phyloP scores from a whole-genome alignment of 2,329 filamentous ascomycete species.

The Zelopaecilomyces penicillatus region DNA sequence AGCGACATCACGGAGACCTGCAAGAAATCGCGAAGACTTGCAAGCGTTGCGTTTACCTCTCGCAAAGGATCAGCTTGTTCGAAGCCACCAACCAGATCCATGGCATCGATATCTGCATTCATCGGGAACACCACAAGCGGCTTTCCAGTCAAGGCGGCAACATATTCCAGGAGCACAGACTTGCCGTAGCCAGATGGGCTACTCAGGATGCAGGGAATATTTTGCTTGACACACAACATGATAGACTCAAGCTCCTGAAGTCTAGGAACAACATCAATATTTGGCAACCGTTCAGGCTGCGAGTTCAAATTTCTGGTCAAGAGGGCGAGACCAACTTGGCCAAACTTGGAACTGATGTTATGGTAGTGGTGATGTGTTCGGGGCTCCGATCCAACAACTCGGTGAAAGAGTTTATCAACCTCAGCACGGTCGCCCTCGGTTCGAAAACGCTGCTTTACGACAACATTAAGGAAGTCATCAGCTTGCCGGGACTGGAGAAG shows the following conservation, averaged over 20 bases:
- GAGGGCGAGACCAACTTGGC: slow-evolving; percentile 74
- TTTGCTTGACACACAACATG: slow-evolving; percentile 77
- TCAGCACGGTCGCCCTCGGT: slow-evolving; percentile 56
- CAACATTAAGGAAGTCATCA: slow-evolving; percentile 69
- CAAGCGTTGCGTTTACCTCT: slow-evolving; percentile 51
- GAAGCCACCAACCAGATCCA: slow-evolving; percentile 94
- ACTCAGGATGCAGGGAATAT: slow-evolving; percentile 82
- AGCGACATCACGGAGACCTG: slow-evolving; percentile 40
- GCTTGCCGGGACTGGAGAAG: slow-evolving; percentile 52
- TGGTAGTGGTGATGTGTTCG: slow-evolving; percentile 59
- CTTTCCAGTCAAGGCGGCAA: slow-evolving; percentile 72
- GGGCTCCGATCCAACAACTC: slow-evolving; percentile 50
- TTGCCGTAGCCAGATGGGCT: slow-evolving; percentile 84
- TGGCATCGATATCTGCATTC: slow-evolving; percentile 92
- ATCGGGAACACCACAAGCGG: slow-evolving; percentile 75
- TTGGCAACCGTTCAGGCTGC: slow-evolving; percentile 44
- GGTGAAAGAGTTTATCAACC: slow-evolving; percentile 57
- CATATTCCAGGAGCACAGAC: slow-evolving; percentile 66
- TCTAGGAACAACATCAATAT: slow-evolving; percentile 43
- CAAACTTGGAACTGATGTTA: slow-evolving; percentile 53
- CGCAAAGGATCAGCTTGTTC: slow-evolving; percentile 84
- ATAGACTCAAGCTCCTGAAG: slow-evolving; percentile 75
- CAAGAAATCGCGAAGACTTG: slow-evolving; percentile 42
- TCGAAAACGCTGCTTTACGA: slow-evolving; percentile 85
- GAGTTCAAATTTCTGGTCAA: slow-evolving; percentile 50